Evolutionary conservation across 2,329 filamentous ascomycete genomes (phyloP).

Genomic region (Diaporthe sp.): DNA sequence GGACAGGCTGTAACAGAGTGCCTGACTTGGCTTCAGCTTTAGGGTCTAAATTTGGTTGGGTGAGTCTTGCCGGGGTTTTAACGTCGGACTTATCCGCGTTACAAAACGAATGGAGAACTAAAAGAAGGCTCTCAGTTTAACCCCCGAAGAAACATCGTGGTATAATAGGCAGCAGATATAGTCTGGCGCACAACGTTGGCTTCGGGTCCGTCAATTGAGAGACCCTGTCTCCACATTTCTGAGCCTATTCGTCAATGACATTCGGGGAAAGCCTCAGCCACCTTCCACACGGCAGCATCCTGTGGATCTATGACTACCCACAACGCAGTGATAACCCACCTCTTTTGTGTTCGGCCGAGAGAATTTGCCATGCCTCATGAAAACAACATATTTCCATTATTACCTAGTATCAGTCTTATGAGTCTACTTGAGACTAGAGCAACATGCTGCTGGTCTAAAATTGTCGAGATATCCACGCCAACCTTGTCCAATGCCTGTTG

Average conservation of each 20-base stretch:
- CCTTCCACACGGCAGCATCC: not conserved
- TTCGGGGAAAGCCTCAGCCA: not conserved
- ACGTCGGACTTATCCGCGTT: constrained; percentile 7
- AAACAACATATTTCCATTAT: not conserved
- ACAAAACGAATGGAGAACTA: not conserved
- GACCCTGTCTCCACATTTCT: not conserved
- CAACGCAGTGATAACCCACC: not conserved
- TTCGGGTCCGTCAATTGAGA: not conserved
- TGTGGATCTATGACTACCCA: not conserved
- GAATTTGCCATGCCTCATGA: not conserved
- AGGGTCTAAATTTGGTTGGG: not conserved
- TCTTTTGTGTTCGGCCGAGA: not conserved
- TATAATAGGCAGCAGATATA: not conserved
- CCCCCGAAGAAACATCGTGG: not conserved
- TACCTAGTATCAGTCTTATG: not conserved
- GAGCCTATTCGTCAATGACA: not conserved
- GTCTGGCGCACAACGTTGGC: not conserved
- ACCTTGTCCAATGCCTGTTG: not conserved
- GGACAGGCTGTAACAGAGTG: not conserved
- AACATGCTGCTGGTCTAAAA: not conserved
- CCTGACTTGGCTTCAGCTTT: not conserved
- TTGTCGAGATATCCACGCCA: not conserved
- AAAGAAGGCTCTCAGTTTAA: not conserved
- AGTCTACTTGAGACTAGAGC: not conserved
- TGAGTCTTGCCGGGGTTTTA: not conserved